Evolutionary conservation across 495 filamentous ascomycete genomes (phyloP), one percentile per base, ranked within the genome.

Genomic region (Lophiotrema nucula): DNA sequence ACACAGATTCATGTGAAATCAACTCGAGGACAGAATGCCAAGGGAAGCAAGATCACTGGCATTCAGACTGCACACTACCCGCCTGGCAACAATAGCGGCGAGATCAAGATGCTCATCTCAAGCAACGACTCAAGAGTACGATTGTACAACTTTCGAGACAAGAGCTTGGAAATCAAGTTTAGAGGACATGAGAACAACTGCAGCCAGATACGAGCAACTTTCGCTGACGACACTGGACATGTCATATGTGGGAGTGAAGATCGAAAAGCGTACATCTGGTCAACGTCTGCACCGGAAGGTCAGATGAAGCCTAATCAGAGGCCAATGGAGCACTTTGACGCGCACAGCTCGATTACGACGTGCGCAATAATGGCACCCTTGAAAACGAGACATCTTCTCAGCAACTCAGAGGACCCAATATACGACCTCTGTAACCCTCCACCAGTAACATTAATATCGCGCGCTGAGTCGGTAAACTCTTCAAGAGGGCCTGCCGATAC

Each of bases 381-480:
- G 0, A 83, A 80, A 53, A 89, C 90, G 3, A 81, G 89, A 56
- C 87, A 90, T 68, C 76, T 89, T 1, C 77, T 99, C 0, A 84
- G 85, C 15, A 75, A 79, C 27, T 93, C 90, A 8, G 88, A 89
- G 50, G 93, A 99, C 69, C 95, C 92, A 6, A 80, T 99, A 26
- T 99, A 90, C 69, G 92, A 97, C 66, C 80, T 97, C 19, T 97
- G 93, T 76, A 97, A 99, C 66, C 93, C 93, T 10, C 92, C 92
- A 8, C 92, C 91, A 0, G 83, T 99, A 8, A 91, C 87, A 1
- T 82, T 99, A 6, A 76, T 91, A 28, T 88, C 83, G 56, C 77
- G 85, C n/a, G 82, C 85, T 28, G 88, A 92, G 50, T 73, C 75
- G 10, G 45, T 67, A 19, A 64, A 65, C 6, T 75, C 78, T 11